phyloP scores from a whole-genome alignment of 768 basidiomycete genomes.

The Amanita brunnescens region DNA sequence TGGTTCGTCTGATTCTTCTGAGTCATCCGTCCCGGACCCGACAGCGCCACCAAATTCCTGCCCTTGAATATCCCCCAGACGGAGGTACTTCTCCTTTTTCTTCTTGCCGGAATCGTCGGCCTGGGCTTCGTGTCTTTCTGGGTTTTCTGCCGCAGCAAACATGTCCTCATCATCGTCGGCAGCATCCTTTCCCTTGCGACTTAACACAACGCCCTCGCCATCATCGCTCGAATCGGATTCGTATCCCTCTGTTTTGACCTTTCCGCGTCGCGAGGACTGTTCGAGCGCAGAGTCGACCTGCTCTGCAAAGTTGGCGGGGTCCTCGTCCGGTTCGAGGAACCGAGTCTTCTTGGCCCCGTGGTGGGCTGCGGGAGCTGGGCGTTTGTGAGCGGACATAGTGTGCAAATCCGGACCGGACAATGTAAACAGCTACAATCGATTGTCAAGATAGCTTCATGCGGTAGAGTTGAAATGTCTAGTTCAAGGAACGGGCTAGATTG shows the following conservation, averaged over 20 bases:
- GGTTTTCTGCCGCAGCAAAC: slow-evolving; percentile 63
- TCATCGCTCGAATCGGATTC: slow-evolving; percentile 94
- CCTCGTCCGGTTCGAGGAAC: slow-evolving; percentile 68
- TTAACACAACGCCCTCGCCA: slow-evolving; percentile 87
- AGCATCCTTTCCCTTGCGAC: slow-evolving; percentile 47
- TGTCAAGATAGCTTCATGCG: background rate
- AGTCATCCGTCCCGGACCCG: slow-evolving; percentile 27
- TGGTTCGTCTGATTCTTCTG: slow-evolving; percentile 35
- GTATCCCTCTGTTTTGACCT: slow-evolving; percentile 80
- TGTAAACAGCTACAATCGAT: background rate
- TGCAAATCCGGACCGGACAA: background rate
- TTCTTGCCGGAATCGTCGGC: slow-evolving; percentile 20
- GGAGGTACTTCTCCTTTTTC: slow-evolving; percentile 66
- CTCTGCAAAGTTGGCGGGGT: slow-evolving; percentile 68
- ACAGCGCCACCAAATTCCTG: slow-evolving; percentile 71
- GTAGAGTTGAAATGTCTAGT: too few species aligned
- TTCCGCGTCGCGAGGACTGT: slow-evolving; percentile 58
- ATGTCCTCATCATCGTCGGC: slow-evolving; percentile 68
- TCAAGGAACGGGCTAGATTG: too few species aligned
- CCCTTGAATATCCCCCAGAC: slow-evolving; percentile 93
- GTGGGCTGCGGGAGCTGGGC: slow-evolving; percentile 17
- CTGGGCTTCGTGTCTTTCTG: slow-evolving; percentile 29
- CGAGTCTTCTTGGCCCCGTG: slow-evolving; percentile 62
- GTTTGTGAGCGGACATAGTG: slow-evolving; percentile 27
- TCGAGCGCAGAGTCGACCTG: slow-evolving; percentile 73